A percentile compares a stretch with the other conserved stretches of the same genome.
Evolutionary conservation across 371 early-diverging fungal genomes (phyloP).

Genomic region (Basidiobolus meristosporus): DNA sequence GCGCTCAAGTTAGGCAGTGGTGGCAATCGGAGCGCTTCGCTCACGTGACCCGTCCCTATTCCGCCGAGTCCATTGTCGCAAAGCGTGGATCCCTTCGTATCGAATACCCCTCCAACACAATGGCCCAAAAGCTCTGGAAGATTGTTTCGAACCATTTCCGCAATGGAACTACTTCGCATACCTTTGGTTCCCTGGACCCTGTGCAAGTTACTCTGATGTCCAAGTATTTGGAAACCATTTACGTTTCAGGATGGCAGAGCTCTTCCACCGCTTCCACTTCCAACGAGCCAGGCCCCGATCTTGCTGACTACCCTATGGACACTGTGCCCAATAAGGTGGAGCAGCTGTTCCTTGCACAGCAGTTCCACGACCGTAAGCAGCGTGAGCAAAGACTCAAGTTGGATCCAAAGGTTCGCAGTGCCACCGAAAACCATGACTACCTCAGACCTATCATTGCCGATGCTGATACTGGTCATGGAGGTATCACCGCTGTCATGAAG

Average conservation of each 20-base stretch:
- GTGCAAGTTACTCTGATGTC: constrained; percentile 95
- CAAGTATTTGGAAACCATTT: constrained; percentile 91
- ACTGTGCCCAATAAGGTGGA: constrained; percentile 98
- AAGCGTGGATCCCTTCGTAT: constrained; percentile 73
- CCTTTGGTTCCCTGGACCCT: constrained; percentile 89
- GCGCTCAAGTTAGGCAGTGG: constrained; percentile 72
- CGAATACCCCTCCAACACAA: constrained; percentile 60
- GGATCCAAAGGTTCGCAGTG: constrained; percentile 44
- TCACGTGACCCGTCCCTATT: constrained; percentile 72
- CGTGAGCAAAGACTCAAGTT: constrained; percentile 67
- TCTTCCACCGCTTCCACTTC: too few relatives aligned
- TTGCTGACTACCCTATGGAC: constrained; percentile 97
- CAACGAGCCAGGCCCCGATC: constrained; percentile 97
- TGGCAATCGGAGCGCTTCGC: constrained; percentile 74
- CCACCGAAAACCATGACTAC: constrained; percentile 66
- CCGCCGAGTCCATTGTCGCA: constrained; percentile 74
- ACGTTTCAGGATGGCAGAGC: too few relatives aligned
- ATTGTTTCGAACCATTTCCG: constrained; percentile 60
- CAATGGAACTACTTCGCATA: constrained; percentile 65
- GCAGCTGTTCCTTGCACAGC: constrained; percentile 93
- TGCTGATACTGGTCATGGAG: constrained; percentile 94
- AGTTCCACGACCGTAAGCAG: constrained; percentile 95
- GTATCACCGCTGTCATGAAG: constrained; percentile 83
- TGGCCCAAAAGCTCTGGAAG: constrained; percentile 88
- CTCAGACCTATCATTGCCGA: constrained; percentile 94